Conservation (phyloP, 2,329 filamentous ascomycete species). For the Ceratocystis ficicola region DNA sequence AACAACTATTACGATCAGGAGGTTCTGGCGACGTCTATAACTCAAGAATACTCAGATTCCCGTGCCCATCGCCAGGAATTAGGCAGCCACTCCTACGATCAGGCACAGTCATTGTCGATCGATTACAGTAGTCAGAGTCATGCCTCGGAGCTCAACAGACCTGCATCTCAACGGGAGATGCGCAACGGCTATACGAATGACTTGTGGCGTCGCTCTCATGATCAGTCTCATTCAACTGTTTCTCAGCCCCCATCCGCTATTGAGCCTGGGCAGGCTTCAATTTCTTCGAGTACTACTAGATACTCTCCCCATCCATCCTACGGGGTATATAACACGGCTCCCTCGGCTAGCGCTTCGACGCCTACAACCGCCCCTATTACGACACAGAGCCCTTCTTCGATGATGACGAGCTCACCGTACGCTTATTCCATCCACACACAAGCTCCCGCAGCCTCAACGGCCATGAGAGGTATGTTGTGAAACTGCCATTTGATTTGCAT, state of each 20-base stretch:
- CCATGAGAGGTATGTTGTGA: conserved; percentile 48
- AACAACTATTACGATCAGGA: conserved; percentile 29
- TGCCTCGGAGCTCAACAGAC: conserved; percentile 81
- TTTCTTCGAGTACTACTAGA: conserved; percentile 33
- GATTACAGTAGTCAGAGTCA: conserved; percentile 83
- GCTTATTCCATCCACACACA: conserved; percentile 60
- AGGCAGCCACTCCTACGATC: conserved; percentile 75
- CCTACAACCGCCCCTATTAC: conserved; percentile 25
- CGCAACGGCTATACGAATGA: conserved; percentile 69
- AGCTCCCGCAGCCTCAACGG: conserved; percentile 58
- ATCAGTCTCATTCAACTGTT: conserved; percentile 48
- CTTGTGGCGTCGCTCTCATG: conserved; percentile 72
- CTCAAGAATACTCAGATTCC: conserved; percentile 52
- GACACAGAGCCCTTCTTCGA: conserved; percentile 49
- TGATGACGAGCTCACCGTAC: conserved; percentile 55
- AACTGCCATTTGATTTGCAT: not conserved
- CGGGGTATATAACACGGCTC: conserved; percentile 28
- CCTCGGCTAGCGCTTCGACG: conserved; percentile 38
- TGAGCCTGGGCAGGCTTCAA: conserved; percentile 22
- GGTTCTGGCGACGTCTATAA: conserved; percentile 54
- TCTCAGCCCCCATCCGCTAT: conserved; percentile 34
- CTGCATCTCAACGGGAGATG: conserved; percentile 64
- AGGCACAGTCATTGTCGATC: conserved; percentile 62
- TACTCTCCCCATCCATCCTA: conserved; percentile 45
- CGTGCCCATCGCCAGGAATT: conserved; percentile 59